These are phyloP conservation scores for Candolleomyces eurysporus DNA, from an alignment of 768 basidiomycete genomes.

Conservation along the genomic window DNA sequence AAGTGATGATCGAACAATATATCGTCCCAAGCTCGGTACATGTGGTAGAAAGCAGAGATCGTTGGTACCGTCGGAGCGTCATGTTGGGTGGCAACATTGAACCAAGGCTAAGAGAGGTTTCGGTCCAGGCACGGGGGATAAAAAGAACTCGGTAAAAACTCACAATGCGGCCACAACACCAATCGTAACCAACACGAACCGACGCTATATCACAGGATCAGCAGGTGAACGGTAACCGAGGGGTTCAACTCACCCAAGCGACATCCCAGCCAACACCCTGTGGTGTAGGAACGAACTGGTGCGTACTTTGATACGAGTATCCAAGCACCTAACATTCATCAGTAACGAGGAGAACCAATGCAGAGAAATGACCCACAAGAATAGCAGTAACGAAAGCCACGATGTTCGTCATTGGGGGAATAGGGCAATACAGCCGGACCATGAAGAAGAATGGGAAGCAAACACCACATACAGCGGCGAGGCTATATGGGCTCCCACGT, in stretches of 20 bases:
- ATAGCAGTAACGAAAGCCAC: constrained; percentile 63
- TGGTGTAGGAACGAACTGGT: constrained; percentile 44
- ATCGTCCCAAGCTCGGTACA: constrained; percentile 64
- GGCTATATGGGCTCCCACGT: constrained; percentile 61
- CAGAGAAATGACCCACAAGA: constrained; percentile 42
- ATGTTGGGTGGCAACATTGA: constrained; percentile 72
- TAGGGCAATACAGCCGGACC: constrained; percentile 71
- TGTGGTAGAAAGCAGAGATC: constrained; percentile 66
- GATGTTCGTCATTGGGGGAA: constrained; percentile 67
- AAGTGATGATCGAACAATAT: constrained; percentile 76
- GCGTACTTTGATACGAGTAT: constrained; percentile 68
- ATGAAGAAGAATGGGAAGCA: constrained; percentile 74
- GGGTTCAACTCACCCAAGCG: constrained; percentile 56
- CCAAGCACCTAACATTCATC: constrained; percentile 53
- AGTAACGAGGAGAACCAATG: no score
- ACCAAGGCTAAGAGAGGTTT: constrained; percentile 43
- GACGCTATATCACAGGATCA: constrained; percentile 38
- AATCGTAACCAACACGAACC: constrained; percentile 65
- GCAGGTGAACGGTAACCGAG: background rate
- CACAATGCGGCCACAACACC: constrained; percentile 82
- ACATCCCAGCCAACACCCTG: constrained; percentile 62
- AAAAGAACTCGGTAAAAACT: constrained; percentile 15
- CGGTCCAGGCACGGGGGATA: background rate
- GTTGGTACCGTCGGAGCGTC: constrained; percentile 72
- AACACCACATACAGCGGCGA: constrained; percentile 65